Conservation (phyloP, 257 asterid genomes). For the Mentha longifolia region DNA sequence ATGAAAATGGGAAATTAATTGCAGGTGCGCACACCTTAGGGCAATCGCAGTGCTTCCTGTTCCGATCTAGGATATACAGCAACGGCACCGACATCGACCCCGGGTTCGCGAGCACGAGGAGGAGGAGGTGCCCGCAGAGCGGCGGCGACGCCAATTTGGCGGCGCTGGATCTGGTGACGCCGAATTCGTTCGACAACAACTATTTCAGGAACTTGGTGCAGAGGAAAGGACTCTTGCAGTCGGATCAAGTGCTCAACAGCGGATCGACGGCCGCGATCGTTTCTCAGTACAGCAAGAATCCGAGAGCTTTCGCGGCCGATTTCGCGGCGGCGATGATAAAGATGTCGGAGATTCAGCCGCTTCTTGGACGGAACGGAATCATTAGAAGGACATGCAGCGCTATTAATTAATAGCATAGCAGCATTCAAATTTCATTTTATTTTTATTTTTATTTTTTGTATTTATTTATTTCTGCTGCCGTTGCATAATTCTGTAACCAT, state of each 20-base stretch:
- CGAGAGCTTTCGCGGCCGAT: constrained; percentile 33
- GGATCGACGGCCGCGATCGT: constrained; percentile 36
- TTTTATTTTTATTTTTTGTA: no score
- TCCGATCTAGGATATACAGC: constrained; percentile 45
- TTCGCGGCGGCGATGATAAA: constrained; percentile 48
- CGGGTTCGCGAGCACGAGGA: constrained; percentile 39
- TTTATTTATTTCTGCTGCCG: neutral
- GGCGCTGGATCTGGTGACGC: constrained; percentile 55
- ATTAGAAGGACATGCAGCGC: constrained; percentile 43
- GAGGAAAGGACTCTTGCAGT: constrained; percentile 47
- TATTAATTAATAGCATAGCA: constrained; percentile 26
- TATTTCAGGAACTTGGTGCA: constrained; percentile 41
- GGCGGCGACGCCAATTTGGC: constrained; percentile 44
- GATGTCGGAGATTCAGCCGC: constrained; percentile 51
- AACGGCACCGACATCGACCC: constrained; percentile 49
- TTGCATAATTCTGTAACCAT: neutral
- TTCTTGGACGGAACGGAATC: constrained; percentile 40
- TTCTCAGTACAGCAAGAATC: constrained; percentile 14
- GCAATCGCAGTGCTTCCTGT: constrained; percentile 44
- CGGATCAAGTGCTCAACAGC: constrained; percentile 45
- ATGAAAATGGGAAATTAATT: neutral
- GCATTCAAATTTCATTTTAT: neutral
- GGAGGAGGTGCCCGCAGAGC: constrained; percentile 43
- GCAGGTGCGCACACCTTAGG: constrained; percentile 51
- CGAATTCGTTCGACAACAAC: constrained; percentile 51